phyloP scores from a whole-genome alignment of 768 basidiomycete genomes.

The Termitomyces sp. region DNA sequence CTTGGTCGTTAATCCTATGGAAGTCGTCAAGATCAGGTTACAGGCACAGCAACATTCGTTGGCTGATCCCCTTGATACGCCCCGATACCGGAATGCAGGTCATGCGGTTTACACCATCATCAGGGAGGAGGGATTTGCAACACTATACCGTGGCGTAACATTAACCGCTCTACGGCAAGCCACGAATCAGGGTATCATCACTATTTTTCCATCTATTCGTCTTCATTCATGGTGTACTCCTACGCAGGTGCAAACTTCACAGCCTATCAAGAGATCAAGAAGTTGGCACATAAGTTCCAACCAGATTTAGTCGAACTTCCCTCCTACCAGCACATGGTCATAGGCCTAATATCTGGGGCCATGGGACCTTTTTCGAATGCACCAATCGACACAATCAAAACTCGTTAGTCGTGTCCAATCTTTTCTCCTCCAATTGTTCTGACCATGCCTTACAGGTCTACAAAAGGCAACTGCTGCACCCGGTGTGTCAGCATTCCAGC shows the following conservation, averaged over 20 bases:
- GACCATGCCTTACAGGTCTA: slow-evolving; percentile 51
- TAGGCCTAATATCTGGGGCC: slow-evolving; percentile 93
- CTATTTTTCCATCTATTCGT: not conserved
- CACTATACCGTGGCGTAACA: slow-evolving; percentile 89
- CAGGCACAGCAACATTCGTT: slow-evolving; percentile 98
- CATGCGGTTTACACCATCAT: slow-evolving; percentile 95
- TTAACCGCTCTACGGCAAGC: slow-evolving; percentile 94
- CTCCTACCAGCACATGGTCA: slow-evolving; percentile 92
- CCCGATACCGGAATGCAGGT: slow-evolving; percentile 92
- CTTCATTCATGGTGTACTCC: not conserved
- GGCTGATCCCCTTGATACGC: slow-evolving; percentile 90
- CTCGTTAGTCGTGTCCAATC: slow-evolving; percentile 49
- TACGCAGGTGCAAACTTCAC: slow-evolving; percentile 90
- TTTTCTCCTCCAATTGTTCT: not conserved
- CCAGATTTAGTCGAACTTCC: slow-evolving; percentile 79
- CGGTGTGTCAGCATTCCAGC: slow-evolving; percentile 72
- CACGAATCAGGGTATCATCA: slow-evolving; percentile 81
- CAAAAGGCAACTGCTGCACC: slow-evolving; percentile 76
- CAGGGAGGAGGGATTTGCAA: slow-evolving; percentile 80
- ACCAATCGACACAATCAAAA: slow-evolving; percentile 93
- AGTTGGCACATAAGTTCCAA: slow-evolving; percentile 68
- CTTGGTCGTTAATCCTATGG: slow-evolving; percentile 96
- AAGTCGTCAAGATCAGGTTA: slow-evolving; percentile 96
- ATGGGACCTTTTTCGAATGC: slow-evolving; percentile 99
- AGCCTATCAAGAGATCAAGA: slow-evolving; percentile 95